Conservation (phyloP, 2,329 filamentous ascomycete genomes). For the Aureobasidium musti region DNA sequence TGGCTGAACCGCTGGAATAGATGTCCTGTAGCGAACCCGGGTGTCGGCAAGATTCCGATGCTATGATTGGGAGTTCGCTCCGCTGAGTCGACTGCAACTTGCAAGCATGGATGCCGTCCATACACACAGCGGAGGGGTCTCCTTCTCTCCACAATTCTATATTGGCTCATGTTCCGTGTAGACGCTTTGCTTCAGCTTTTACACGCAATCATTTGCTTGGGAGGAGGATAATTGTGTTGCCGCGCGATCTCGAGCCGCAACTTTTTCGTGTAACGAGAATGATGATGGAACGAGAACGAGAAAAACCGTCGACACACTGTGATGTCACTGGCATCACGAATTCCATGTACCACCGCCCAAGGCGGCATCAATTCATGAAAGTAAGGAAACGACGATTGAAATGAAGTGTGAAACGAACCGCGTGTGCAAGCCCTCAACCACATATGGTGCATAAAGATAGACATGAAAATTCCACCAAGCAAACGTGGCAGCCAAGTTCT, state of each 20-base stretch:
- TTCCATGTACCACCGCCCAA: background rate
- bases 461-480: background rate
- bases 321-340: constrained; percentile 1
- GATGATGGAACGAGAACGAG: background rate
- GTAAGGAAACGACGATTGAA: constrained; percentile 13
- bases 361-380: background rate
- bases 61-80: background rate
- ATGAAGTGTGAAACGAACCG: constrained; percentile 17
- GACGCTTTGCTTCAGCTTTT: background rate
- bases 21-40: background rate
- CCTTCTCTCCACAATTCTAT: background rate
- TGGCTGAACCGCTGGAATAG: background rate
- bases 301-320: constrained; percentile 17
- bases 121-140: background rate
- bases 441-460: constrained; percentile 13
- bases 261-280: constrained; percentile 11
- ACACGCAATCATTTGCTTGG: background rate
- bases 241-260: constrained; percentile 9
- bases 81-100: background rate
- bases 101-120: background rate
- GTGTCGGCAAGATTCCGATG: background rate
- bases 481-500: constrained; percentile 26
- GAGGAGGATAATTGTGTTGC: background rate
- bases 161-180: background rate
- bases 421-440: background rate